Conservation (phyloP, 345 rosid genomes). For the Salix purpurea region DNA sequence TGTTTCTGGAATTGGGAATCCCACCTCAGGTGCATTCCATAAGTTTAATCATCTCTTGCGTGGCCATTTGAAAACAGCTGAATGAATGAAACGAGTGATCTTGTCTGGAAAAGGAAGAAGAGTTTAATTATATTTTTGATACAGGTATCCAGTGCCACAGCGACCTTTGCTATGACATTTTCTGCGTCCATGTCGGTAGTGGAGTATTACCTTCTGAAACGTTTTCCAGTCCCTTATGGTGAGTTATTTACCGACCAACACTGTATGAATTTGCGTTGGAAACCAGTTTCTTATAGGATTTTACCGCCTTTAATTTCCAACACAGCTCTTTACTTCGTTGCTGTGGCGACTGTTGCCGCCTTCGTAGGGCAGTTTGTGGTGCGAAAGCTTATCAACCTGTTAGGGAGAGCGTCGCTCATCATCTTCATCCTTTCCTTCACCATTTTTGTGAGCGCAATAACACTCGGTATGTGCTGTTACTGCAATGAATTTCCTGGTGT, state of each 20-base stretch:
- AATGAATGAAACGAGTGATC: no score
- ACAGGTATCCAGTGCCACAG: slow-evolving; percentile 78
- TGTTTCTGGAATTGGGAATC: slow-evolving; percentile 49
- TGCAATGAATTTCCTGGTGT: not conserved
- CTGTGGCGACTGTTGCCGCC: slow-evolving; percentile 19
- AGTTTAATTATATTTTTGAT: not conserved
- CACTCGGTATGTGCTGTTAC: slow-evolving; percentile 11
- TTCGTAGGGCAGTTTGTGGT: slow-evolving; percentile 20
- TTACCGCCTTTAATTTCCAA: not conserved
- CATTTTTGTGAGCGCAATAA: slow-evolving; percentile 20
- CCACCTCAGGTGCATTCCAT: slow-evolving; percentile 58
- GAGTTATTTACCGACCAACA: slow-evolving; percentile 3
- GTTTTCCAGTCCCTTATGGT: slow-evolving; percentile 82
- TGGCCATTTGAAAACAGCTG: no score
- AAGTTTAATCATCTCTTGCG: not conserved
- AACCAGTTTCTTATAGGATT: not conserved
- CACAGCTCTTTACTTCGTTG: slow-evolving; percentile 26
- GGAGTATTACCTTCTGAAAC: slow-evolving; percentile 73
- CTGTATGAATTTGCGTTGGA: not conserved
- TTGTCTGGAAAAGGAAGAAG: not conserved
- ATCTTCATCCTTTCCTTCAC: slow-evolving; percentile 24
- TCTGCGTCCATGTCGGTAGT: slow-evolving; percentile 83
- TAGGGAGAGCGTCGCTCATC: slow-evolving; percentile 26
- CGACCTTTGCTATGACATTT: slow-evolving; percentile 82
- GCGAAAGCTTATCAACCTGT: slow-evolving; percentile 7